Evolutionary conservation across 2,329 filamentous ascomycete species (phyloP).

Genomic region (Sporothrix sp.): DNA sequence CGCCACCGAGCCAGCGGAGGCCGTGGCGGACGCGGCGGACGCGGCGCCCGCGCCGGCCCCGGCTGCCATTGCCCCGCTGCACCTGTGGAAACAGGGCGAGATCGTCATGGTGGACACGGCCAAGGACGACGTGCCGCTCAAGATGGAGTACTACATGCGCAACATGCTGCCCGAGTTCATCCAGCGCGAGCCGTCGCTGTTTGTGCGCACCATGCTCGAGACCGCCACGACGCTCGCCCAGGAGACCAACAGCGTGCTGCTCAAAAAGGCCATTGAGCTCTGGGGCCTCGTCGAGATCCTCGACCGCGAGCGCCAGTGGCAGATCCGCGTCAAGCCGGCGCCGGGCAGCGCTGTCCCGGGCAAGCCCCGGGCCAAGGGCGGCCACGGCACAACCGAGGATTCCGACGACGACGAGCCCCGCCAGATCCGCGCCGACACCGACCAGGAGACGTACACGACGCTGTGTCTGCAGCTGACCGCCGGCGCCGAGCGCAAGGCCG

Average conservation of each 20-base stretch:
- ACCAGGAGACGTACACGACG: conserved; percentile 49
- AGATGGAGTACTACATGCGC: conserved; percentile 52
- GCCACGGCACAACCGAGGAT: neutral
- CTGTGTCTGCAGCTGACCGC: conserved; percentile 56
- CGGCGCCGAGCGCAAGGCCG: conserved; percentile 54
- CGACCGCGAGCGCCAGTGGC: conserved; percentile 54
- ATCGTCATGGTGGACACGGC: conserved; percentile 52
- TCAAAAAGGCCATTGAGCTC: conserved; percentile 50
- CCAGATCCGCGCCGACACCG: conserved; percentile 43
- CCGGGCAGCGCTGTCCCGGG: neutral
- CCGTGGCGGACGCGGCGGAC: neutral
- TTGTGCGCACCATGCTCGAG: conserved; percentile 49
- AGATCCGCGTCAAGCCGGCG: conserved; percentile 39
- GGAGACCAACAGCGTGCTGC: conserved; percentile 41
- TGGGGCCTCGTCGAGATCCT: conserved; percentile 58
- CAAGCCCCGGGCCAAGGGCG: neutral
- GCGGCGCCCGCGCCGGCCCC: conserved; percentile 21
- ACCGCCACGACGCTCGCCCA: conserved; percentile 37
- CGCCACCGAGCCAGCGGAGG: neutral
- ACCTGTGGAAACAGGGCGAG: conserved; percentile 17
- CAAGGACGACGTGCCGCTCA: conserved; percentile 48
- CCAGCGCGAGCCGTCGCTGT: conserved; percentile 48
- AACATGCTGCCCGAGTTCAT: conserved; percentile 48
- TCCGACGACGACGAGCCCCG: conserved; percentile 23
- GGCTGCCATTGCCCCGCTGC: conserved; percentile 23